Evolutionary conservation across 495 filamentous ascomycete species (phyloP), one percentile per base, ranked within the genome.

Genomic region (Parmelia sp.): DNA sequence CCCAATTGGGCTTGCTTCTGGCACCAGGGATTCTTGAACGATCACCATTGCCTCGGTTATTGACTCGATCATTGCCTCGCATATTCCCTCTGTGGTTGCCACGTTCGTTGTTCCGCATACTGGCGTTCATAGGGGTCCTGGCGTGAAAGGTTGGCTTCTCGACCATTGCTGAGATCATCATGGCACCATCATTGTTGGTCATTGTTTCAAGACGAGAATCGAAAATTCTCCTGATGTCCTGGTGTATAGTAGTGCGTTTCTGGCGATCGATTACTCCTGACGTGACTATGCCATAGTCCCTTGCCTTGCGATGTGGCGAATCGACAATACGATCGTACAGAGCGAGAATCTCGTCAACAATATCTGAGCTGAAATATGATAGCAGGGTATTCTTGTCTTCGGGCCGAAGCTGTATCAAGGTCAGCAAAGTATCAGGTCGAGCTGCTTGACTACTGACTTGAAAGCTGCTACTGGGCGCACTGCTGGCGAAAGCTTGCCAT

Each of bases 211-310:
- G 74, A 51, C 82, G 79, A n/a, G 80, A 83, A 40, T 75, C 74
- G 73, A 91, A 91, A 27, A 91, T 83, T 8, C 82, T 82, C 29
- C 89, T 86, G n/a, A 92, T 75, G 1, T 77, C 72, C 66, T 82
- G 76, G 73, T 92, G 89, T 29, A 90, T 81, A 49, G 81, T 73
- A 61, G 85, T 84, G 23, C 89, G 87, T 42, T 79, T 66, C 39
- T 82, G 77, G 51, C 88, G 85, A 63, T 88, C 83, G 25, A 90
- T 81, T 8, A 71, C 64, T 37, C 74, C 68, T 12, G 76, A 73
- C 21, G 61, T 66, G 44, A 85, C 66, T 36, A 69, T 75, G 21
- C 77, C 79, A 10, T 78, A 69, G 19, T 82, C 80, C 33, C 66
- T 77, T 14, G 75, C 72, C 42, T 73, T 75, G 36, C 75, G 71